A percentile compares a stretch with the other conserved stretches of the same genome.
Conservation (phyloP, 108 stramenopile species). For the Fragilaria crotonensis region DNA sequence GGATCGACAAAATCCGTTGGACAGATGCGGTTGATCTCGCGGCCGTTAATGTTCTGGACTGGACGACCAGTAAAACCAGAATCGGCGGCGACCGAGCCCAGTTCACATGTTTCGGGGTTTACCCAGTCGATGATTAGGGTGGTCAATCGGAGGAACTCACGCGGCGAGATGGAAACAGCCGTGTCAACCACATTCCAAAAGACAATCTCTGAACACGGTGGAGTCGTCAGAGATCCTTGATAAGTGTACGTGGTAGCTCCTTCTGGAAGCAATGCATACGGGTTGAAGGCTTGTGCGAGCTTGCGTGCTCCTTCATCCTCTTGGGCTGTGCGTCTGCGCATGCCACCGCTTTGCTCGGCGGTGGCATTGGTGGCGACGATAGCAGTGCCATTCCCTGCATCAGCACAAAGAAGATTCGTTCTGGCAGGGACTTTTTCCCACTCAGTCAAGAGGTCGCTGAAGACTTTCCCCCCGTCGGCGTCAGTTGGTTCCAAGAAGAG, state of each 20-base stretch:
- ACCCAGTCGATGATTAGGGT: background rate
- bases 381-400: too few relatives aligned
- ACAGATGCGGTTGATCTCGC: background rate
- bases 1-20: too few relatives aligned
- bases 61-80: background rate
- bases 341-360: background rate
- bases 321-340: background rate
- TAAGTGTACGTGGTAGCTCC: conserved; percentile 10
- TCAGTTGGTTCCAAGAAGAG: background rate
- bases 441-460: background rate
- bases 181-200: conserved; percentile 4
- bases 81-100: background rate
- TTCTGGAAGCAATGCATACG: conserved; percentile 1
- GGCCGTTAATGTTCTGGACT: background rate
- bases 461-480: background rate
- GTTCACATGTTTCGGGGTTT: background rate
- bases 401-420: too few relatives aligned
- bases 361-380: too few relatives aligned
- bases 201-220: conserved; percentile 1
- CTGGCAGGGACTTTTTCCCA: too few relatives aligned
- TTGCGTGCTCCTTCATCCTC: background rate
- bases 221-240: conserved; percentile 16
- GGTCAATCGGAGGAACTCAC: background rate
- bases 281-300: background rate
- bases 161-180: background rate